Base-by-base conservation (phyloP, 371 early-diverging fungal genomes). In the Mortierella sp. region DNA sequence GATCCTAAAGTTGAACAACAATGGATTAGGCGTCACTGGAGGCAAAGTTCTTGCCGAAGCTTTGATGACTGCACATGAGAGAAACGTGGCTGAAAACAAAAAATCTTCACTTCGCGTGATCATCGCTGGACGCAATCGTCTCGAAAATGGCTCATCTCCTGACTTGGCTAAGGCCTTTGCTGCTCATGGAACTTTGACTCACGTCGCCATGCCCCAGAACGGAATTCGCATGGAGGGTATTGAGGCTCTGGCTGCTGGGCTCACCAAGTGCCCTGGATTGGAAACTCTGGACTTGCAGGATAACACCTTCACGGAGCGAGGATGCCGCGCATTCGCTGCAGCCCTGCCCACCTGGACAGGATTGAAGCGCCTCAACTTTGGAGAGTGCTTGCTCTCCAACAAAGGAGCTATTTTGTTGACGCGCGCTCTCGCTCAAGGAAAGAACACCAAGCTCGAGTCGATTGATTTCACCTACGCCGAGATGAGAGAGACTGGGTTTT, bases 171-270 rank as follows among this genome's bases (percentile, higher is more conserved):
- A 93, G 64, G 97, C 97, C 8, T 93, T 97, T 80, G 90, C 90
- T 19, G 90, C 93, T 8, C 94, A 96, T 65, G 91, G 89, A 29
- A 87, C 88, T 1, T 76, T 99, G 42, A 86, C 85, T 40, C 92
- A 93, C 54, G 88, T 99, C n/a, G 90, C 94, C 64, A 93, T 99
- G 91, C 97, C 97, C 34, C 98, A 99, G 83, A 97, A 99, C 83
- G 96, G 97, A 64, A 99, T 99, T 68, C 94, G 98, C 29, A 94
- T 96, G 13, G 97, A 96, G 45, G 98, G 99, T 68, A 92, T 98
- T 61, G 83, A 77, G 23, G 86, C 86, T 65, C 82, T 99, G 45
- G 83, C 94, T 28, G 77, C 79, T n/a, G 94, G 94, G 12, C 83
- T 98, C 13, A 78, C 88, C 19, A 61, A 82, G n/a, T 95, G 95